Base-by-base conservation (phyloP, 164 flowering plant genomes). In the Piper betle region DNA sequence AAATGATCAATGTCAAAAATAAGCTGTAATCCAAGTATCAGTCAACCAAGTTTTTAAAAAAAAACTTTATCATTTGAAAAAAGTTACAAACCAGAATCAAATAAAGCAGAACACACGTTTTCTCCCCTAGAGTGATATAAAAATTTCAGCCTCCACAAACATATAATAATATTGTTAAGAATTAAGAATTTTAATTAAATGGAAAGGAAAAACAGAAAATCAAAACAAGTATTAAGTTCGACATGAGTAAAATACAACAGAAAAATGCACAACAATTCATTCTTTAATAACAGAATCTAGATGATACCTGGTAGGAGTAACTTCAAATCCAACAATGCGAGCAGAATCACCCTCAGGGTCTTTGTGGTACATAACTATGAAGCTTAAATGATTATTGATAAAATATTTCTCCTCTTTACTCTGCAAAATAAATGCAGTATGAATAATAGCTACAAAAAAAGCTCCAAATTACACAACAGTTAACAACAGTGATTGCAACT, bases 241-340 rank as follows among this genome's bases (percentile, higher is more conserved):
- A 13, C 18, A 16, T 39, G 16, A 2, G 39, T 25, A 38, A 58
- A 37, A 8, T 38, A 19, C 60, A 58, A 12, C 17, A 58, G 9
- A 4, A 39, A 15, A 58, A 18, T 16, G 42, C 2, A 58, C 42
- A 58, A 37, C 37, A 37, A 48, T 46, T 19, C 50, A 46, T 46
- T 46, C 3, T 10, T 15, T 46, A 9, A 46, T 15, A 46, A 12
- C 10, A 46, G 50, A 46, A 46, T 10, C 33, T 46, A 46, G 7
- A 46, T 12, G 15, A 33, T 60, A 78, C 86, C 86, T 82, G 78
- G 54, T 57, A 46, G 88, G 85, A 10, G 75, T 72, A 66, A 83
- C 88, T 70, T 83, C 84, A 65, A 83, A 83, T 16, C 85, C 84
- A 71, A 83, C 88, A 65, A 83, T 83, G 18, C 88, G 79, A 50